Base-by-base conservation (phyloP, 2,329 filamentous ascomycete species). In the Diplodia scrobiculata region DNA sequence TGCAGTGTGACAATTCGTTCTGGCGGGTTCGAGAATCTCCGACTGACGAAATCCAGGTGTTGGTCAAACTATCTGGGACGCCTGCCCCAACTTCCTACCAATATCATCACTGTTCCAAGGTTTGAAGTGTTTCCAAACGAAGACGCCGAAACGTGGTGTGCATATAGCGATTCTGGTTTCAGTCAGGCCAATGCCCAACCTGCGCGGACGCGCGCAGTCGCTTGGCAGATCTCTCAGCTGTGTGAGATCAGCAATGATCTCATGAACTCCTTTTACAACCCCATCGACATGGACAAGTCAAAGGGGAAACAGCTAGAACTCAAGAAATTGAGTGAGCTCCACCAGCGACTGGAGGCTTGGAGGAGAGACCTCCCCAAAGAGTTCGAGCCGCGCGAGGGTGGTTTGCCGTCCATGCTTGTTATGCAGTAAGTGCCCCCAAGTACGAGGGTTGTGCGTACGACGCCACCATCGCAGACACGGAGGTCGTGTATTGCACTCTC, bases 11-110 rank as follows among this genome's bases (percentile, higher is more conserved):
- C 29, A 10, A 9, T 51, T 41, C 41, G 11, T 32, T 17, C 10
- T 45, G 27, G n/a, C 2, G 48, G 17, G 13, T 32, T 9, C 25
- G 47, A 50, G 50, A 10, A 5, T 19, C 9, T 36, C 36, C 19
- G 58, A 21, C 68, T 72, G 58, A 72, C 64, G 9, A 34, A 3
- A 5, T 27, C 66, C 34, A 86, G 84, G 71, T 96, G 92, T 77
- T 98, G 94, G 93, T 97, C 93, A 59, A 98, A 97, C 76, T 98
- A 98, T 72, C 85, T 98, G 29, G 94, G 95, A 55, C 89, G 95
- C 51, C 83, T 97, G 68, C 94, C 95, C 11, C 94, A 97, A 76
- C 81, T 98, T 11, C 89, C 91, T 0, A 88, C 87, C 50, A 87
- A 87, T 34, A 90, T 91, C 7, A 90, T 92, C 72, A 96, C 89